Conservation (phyloP, 768 basidiomycete genomes). For the Cyclocybe aegerita region DNA sequence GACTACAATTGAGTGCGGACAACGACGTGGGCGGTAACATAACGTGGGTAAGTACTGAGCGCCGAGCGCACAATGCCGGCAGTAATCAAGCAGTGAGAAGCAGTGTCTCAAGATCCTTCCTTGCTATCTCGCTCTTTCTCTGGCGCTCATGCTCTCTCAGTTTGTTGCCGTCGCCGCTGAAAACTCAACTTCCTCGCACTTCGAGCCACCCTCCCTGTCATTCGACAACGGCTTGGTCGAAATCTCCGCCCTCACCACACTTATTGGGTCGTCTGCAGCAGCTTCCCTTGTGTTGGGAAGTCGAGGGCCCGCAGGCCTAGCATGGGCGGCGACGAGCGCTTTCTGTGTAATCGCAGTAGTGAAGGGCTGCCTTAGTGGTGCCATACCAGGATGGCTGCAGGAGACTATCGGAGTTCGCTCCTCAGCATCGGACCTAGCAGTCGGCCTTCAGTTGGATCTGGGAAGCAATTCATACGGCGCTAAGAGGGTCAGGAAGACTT, state of each 20-base stretch:
- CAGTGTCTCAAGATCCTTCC: no score
- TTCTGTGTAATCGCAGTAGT: conserved; percentile 25
- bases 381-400: conserved; percentile 25
- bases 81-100: no score
- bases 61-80: no score
- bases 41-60: no score
- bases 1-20: no score
- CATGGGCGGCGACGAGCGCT: conserved; percentile 28
- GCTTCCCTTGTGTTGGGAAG: conserved; percentile 25
- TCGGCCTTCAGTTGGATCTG: conserved; percentile 21
- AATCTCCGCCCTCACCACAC: conserved; percentile 16
- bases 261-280: conserved; percentile 24
- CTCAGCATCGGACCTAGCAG: conserved; percentile 15
- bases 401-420: conserved; percentile 26
- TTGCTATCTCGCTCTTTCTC: no score
- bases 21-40: no score
- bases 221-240: conserved; percentile 8
- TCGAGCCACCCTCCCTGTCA: no score
- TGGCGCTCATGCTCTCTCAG: no score
- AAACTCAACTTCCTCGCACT: no score
- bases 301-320: conserved; percentile 24
- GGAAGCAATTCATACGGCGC: conserved; percentile 3
- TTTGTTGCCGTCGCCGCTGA: no score
- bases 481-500: not conserved
- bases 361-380: conserved; percentile 22